phyloP scores from a whole-genome alignment of 2,329 filamentous ascomycete genomes.

The Colletotrichum higginsianum region DNA sequence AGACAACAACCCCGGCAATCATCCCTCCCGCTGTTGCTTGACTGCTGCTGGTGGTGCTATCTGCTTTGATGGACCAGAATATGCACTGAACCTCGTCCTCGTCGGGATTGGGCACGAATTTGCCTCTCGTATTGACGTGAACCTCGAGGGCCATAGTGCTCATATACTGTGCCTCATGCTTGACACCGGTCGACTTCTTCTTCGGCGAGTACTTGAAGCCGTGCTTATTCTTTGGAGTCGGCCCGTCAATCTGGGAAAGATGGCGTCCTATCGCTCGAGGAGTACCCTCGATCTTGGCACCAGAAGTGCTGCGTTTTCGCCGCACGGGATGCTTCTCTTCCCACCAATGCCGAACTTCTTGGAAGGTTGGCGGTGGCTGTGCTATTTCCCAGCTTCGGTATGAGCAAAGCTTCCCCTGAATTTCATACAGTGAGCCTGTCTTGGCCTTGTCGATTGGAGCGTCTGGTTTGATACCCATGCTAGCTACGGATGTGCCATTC shows the following conservation, averaged over 20 bases:
- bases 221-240: slow-evolving; percentile 85
- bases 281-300: slow-evolving; percentile 39
- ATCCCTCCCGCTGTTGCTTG: slow-evolving; percentile 61
- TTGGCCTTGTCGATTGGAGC: slow-evolving; percentile 64
- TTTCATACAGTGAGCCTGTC: slow-evolving; percentile 65
- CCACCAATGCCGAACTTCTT: slow-evolving; percentile 81
- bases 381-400: slow-evolving; percentile 84
- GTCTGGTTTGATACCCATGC: slow-evolving; percentile 66
- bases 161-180: slow-evolving; percentile 94
- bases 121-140: slow-evolving; percentile 88
- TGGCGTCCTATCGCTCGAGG: slow-evolving; percentile 50
- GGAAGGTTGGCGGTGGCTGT: slow-evolving; percentile 76
- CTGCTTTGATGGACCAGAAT: slow-evolving; percentile 90
- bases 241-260: slow-evolving; percentile 89
- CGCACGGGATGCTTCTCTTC: slow-evolving; percentile 51
- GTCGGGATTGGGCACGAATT: slow-evolving; percentile 88
- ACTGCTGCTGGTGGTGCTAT: slow-evolving; percentile 71
- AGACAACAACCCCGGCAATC: slow-evolving; percentile 79
- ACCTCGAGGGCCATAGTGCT: slow-evolving; percentile 95
- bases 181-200: slow-evolving; percentile 79
- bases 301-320: slow-evolving; percentile 41
- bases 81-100: slow-evolving; percentile 90
- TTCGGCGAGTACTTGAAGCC: slow-evolving; percentile 91
- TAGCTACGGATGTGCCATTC: slow-evolving; percentile 68
- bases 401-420: slow-evolving; percentile 67